Base-by-base conservation (phyloP, 257 asterid genomes). In the Gynochthodes officinalis region DNA sequence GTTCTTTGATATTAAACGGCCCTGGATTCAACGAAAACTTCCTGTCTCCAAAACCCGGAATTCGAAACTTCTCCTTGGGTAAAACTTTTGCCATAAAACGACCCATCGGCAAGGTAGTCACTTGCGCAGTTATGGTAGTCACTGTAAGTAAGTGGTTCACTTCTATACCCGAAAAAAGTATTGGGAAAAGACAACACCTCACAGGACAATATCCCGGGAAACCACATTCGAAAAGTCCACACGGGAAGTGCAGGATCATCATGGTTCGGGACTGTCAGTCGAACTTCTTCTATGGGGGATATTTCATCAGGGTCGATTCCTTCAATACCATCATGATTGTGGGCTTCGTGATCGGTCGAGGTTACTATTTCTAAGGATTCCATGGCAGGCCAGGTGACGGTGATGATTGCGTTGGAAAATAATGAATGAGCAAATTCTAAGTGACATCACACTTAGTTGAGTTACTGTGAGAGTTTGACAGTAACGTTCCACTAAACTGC, bases 211-310 rank as follows among this genome's bases (percentile, higher is more conserved):
- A 76, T 0, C 28, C 94, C 94, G 0, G 88, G 68, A 30, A 81
- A 74, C 94, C 94, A 89, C 91, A 89, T 84, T 8, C 96, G 84
- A 14, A 89, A 88, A 1, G 96, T 89, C 94, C 91, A 89, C 0
- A 89, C 89, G 21, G 90, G 94, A 0, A 80, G 84, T 9, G 83
- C 67, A n/a, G 96, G 85, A 67, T 89, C 92, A 5, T 89, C 94
- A 0, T 23, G 70, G 32, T 74, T 82, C 2, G 88, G 79, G 11
- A 89, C 92, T 0, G 89, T 84, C 4, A 86, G 76, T 18, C 92
- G 86, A 49, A 89, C 94, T 79, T 88, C 72, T 62, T 89, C 96
- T 0, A 88, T 60, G 0, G 92, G 88, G 4, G 91, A 89, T 9
- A 48, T 61, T 0, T 81, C 76, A 0, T 81, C 80, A 0, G 70